Percentiles rank a stretch among this genome's conserved stretches.
These are phyloP conservation scores for Malassezia sp. DNA, from an alignment of 1,284 basidiomycete species.

Conservation along the genomic window DNA sequence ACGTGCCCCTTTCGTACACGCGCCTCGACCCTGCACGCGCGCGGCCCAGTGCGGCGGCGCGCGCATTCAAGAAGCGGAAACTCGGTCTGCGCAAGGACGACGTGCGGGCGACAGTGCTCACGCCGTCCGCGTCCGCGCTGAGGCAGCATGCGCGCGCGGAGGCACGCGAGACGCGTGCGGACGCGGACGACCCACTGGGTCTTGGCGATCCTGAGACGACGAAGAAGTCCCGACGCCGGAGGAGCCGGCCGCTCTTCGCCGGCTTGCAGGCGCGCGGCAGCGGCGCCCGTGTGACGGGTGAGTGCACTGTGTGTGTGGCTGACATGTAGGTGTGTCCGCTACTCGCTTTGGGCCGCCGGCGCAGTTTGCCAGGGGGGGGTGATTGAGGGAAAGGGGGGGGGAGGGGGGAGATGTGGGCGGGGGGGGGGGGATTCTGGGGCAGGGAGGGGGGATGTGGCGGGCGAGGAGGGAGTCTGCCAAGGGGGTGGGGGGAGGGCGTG, in stretches of 20 bases:
- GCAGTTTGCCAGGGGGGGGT: too few species aligned
- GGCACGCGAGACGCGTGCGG: not conserved
- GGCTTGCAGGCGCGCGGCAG: constrained; percentile 20
- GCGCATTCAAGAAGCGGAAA: constrained; percentile 29
- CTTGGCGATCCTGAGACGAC: constrained; percentile 31
- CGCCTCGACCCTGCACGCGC: constrained; percentile 20
- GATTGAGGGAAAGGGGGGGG: too few species aligned
- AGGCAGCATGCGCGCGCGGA: constrained; percentile 6
- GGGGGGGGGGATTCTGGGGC: too few species aligned
- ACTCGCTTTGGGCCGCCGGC: too few species aligned
- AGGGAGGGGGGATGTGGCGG: too few species aligned
- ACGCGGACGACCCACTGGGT: constrained; percentile 33
- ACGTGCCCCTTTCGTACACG: constrained; percentile 14
- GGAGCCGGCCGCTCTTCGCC: constrained; percentile 36
- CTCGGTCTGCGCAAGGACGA: constrained; percentile 11
- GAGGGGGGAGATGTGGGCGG: too few species aligned
- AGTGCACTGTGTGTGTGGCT: too few species aligned
- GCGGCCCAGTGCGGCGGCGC: constrained; percentile 24
- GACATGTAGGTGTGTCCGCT: too few species aligned
- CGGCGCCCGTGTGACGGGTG: constrained; percentile 9
- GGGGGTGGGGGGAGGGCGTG: too few species aligned
- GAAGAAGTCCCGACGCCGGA: constrained; percentile 10
- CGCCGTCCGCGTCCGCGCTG: too few species aligned
- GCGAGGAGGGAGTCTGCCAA: too few species aligned
- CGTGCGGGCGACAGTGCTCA: constrained; percentile 5